Conservation (phyloP, 768 basidiomycete genomes). For the Piloderma croceum region DNA sequence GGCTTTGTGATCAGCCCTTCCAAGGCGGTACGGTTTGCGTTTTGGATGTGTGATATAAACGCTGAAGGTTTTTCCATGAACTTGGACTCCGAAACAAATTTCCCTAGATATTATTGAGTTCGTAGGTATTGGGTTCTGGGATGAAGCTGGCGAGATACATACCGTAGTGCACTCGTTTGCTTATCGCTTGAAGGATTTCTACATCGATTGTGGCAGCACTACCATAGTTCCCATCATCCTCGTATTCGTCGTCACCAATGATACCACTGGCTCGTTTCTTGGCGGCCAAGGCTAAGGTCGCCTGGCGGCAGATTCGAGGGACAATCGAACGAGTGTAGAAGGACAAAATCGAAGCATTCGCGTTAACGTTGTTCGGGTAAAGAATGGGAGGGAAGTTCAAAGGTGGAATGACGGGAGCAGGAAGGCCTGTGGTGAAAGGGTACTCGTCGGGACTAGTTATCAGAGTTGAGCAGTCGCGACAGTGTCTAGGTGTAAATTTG, state of each 20-base stretch:
- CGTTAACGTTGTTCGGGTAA: slow-evolving; percentile 75
- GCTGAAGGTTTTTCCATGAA: slow-evolving; percentile 80
- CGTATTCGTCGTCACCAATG: slow-evolving; percentile 59
- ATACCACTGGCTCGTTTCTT: slow-evolving; percentile 65
- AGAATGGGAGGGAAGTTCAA: slow-evolving; percentile 73
- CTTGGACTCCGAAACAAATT: slow-evolving; percentile 98
- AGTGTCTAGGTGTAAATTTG: neutral
- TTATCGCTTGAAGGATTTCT: slow-evolving; percentile 96
- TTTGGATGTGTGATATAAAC: slow-evolving; percentile 89
- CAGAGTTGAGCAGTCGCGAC: slow-evolving; percentile 1
- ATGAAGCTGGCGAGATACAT: slow-evolving; percentile 16
- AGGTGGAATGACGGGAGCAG: slow-evolving; percentile 72
- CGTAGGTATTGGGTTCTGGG: neutral
- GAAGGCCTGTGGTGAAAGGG: slow-evolving; percentile 83
- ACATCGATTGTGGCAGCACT: slow-evolving; percentile 92
- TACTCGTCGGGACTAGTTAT: slow-evolving; percentile 90
- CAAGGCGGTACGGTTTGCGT: slow-evolving; percentile 70
- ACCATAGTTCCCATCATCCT: slow-evolving; percentile 98
- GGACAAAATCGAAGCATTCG: slow-evolving; percentile 76
- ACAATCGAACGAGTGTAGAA: slow-evolving; percentile 90
- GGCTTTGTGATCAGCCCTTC: slow-evolving; percentile 94
- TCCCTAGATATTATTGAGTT: slow-evolving; percentile 61
- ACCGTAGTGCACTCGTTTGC: slow-evolving; percentile 98
- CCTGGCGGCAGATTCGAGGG: slow-evolving; percentile 76
- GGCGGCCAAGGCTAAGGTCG: slow-evolving; percentile 61